These are phyloP conservation scores for Graphium sp. DNA, from an alignment of 2,329 filamentous ascomycete species.

Conservation along the genomic window DNA sequence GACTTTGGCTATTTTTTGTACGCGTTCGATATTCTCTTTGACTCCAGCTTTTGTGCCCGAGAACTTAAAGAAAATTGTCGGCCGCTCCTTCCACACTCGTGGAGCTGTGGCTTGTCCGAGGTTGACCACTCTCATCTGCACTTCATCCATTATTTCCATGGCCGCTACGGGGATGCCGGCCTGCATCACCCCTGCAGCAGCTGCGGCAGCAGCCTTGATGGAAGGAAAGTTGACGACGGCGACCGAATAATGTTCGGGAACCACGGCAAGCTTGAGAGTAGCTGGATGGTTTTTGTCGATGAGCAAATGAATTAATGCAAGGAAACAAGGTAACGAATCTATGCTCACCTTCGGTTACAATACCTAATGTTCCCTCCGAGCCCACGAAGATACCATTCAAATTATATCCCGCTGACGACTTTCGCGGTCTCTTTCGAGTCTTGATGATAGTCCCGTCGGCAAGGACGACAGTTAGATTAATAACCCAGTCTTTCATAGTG, in stretches of 20 bases:
- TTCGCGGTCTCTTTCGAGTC: slow-evolving; percentile 59
- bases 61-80: slow-evolving; percentile 76
- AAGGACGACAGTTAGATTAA: slow-evolving; percentile 67
- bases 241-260: slow-evolving; percentile 61
- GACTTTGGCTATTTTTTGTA: slow-evolving; percentile 47
- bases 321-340: no score
- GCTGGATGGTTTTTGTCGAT: slow-evolving; percentile 19
- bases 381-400: slow-evolving; percentile 67
- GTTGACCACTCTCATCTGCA: slow-evolving; percentile 75
- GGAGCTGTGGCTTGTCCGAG: slow-evolving; percentile 52
- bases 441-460: slow-evolving; percentile 68
- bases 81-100: slow-evolving; percentile 54
- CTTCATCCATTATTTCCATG: slow-evolving; percentile 79
- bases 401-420: slow-evolving; percentile 72
- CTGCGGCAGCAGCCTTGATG: slow-evolving; percentile 59
- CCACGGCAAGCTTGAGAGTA: slow-evolving; percentile 61
- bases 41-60: slow-evolving; percentile 66
- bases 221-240: slow-evolving; percentile 66
- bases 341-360: slow-evolving; percentile 58
- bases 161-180: slow-evolving; percentile 57
- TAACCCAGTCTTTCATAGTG: slow-evolving; percentile 79
- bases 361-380: slow-evolving; percentile 63
- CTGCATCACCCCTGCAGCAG: slow-evolving; percentile 61
- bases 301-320: no score
- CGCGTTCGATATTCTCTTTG: slow-evolving; percentile 55